Conservation (phyloP, 768 basidiomycete species). For the Boletus bicolor region DNA sequence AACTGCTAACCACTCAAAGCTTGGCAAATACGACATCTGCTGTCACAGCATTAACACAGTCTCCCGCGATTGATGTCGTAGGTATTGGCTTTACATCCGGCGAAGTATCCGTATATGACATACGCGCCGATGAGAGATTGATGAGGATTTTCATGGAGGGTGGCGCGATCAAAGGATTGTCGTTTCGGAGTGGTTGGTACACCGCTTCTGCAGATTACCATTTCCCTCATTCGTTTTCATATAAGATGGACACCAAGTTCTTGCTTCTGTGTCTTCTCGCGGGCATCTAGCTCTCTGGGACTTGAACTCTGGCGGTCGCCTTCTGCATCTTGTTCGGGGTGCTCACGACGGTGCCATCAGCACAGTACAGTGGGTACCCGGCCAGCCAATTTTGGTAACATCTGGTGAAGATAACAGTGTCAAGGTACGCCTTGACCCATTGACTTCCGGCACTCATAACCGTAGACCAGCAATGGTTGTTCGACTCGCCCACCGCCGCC, state of each 20-base stretch:
- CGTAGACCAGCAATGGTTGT: conserved; percentile 85
- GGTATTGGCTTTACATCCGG: conserved; percentile 91
- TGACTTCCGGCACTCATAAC: conserved; percentile 4
- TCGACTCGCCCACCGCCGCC: conserved; percentile 83
- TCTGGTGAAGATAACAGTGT: conserved; percentile 94
- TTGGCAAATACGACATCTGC: conserved; percentile 36
- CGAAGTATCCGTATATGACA: conserved; percentile 83
- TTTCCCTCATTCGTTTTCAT: conserved; percentile 1
- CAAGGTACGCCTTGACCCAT: conserved; percentile 53
- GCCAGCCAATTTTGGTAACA: conserved; percentile 86
- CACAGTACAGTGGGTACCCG: conserved; percentile 86
- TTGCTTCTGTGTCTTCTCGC: conserved; percentile 81
- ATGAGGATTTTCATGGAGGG: conserved; percentile 92
- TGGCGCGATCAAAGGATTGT: conserved; percentile 67
- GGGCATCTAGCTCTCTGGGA: conserved; percentile 96
- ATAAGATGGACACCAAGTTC: conserved; percentile 80
- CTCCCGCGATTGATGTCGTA: conserved; percentile 93
- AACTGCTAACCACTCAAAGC: conserved; percentile 44
- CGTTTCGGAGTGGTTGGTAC: conserved; percentile 79
- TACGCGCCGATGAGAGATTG: conserved; percentile 84
- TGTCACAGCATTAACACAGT: conserved; percentile 81
- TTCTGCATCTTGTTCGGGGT: conserved; percentile 81
- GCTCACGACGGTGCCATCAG: conserved; percentile 87
- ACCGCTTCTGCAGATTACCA: neutral
- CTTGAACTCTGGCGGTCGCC: conserved; percentile 72